Conservation (phyloP, 1,139 yeast genomes). For the Debaryomyces singareniensis region DNA sequence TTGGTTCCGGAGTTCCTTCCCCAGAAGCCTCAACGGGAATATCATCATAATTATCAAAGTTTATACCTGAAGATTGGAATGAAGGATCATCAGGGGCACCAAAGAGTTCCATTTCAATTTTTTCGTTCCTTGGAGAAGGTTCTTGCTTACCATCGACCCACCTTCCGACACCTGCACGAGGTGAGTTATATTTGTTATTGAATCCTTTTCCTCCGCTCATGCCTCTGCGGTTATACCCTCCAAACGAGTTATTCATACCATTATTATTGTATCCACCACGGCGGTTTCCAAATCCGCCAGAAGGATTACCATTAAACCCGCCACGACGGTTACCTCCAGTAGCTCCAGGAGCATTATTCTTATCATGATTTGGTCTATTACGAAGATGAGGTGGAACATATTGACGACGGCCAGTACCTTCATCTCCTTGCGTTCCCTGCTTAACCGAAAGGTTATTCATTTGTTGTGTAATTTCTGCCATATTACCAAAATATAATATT, state of each 20-base stretch:
- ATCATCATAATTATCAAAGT: slow-evolving; percentile 96
- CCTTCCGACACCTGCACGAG: slow-evolving; percentile 52
- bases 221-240: slow-evolving; percentile 23
- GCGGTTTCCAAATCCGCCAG: slow-evolving; percentile 6
- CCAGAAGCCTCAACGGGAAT: slow-evolving; percentile 98
- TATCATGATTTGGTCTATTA: slow-evolving; percentile 19
- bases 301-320: slow-evolving; percentile 7
- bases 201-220: slow-evolving; percentile 19
- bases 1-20: slow-evolving; percentile 90
- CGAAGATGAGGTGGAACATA: slow-evolving; percentile 74
- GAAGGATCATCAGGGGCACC: slow-evolving; percentile 80
- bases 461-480: slow-evolving; percentile 39
- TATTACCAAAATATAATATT: slow-evolving; percentile 9
- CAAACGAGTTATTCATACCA: slow-evolving; percentile 14
- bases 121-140: slow-evolving; percentile 70
- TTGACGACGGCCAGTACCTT: slow-evolving; percentile 15
- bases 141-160: slow-evolving; percentile 87
- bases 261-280: slow-evolving; percentile 10
- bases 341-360: slow-evolving; percentile 4
- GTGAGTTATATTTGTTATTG: slow-evolving; percentile 15
- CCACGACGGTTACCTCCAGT: slow-evolving; percentile 12
- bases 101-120: slow-evolving; percentile 72
- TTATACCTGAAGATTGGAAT: slow-evolving; percentile 93
- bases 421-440: slow-evolving; percentile 14
- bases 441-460: slow-evolving; percentile 38